These are phyloP conservation scores for Juglanconis sp. DNA, from an alignment of 2,329 filamentous ascomycete genomes.

Conservation along the genomic window DNA sequence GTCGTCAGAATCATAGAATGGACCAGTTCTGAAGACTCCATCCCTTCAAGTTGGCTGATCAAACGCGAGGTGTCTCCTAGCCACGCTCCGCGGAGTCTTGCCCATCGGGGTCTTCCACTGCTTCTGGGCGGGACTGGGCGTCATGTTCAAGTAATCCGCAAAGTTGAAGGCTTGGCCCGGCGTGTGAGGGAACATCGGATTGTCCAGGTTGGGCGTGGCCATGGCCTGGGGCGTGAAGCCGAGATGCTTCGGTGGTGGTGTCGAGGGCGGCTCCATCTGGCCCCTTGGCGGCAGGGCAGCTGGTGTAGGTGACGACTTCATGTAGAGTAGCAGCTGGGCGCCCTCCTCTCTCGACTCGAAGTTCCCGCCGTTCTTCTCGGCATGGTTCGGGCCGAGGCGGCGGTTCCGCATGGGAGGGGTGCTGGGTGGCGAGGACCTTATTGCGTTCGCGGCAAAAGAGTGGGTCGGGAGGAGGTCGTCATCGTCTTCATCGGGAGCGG, in stretches of 20 bases:
- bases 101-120: conserved; percentile 77
- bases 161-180: conserved; percentile 87
- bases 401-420: conserved; percentile 70
- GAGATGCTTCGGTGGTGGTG: conserved; percentile 69
- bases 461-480: conserved; percentile 76
- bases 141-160: conserved; percentile 95
- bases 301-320: conserved; percentile 88
- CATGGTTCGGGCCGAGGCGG: conserved; percentile 43
- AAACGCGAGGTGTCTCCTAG: conserved; percentile 78
- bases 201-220: conserved; percentile 75
- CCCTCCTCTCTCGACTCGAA: conserved; percentile 67
- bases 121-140: conserved; percentile 88
- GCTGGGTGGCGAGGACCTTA: conserved; percentile 69
- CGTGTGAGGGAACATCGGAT: conserved; percentile 65
- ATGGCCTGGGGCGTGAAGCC: conserved; percentile 81
- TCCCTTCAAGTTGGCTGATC: conserved; percentile 53
- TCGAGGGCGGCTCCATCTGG: conserved; percentile 68
- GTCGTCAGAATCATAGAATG: conserved; percentile 1
- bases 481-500: conserved; percentile 71
- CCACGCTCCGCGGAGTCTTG: conserved; percentile 61
- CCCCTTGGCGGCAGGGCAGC: conserved; percentile 56
- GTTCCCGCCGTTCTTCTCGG: conserved; percentile 40
- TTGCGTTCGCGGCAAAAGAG: conserved; percentile 64
- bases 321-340: conserved; percentile 74
- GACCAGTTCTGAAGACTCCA: neutral